phyloP scores from a whole-genome alignment of 2,329 filamentous ascomycete species.

The Talaromyces sp. region DNA sequence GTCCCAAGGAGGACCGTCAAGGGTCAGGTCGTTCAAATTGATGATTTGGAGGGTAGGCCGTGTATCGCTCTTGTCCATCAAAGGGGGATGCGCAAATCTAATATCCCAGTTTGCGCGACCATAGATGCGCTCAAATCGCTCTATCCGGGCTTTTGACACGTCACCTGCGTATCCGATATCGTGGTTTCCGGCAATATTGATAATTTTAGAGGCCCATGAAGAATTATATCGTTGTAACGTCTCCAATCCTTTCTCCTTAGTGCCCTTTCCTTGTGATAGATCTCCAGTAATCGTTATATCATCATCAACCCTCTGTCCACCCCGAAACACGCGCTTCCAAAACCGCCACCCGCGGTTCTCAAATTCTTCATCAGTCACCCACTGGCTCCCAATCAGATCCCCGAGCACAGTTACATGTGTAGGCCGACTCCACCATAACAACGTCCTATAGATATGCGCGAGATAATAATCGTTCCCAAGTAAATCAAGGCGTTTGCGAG shows the following conservation, averaged over 20 bases:
- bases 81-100: constrained; percentile 60
- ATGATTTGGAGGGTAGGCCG: constrained; percentile 70
- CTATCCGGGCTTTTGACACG: constrained; percentile 68
- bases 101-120: constrained; percentile 90
- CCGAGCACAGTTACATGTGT: constrained; percentile 87
- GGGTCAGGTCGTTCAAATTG: constrained; percentile 87
- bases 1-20: constrained; percentile 75
- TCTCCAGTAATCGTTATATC: constrained; percentile 35
- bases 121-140: constrained; percentile 78
- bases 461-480: constrained; percentile 94
- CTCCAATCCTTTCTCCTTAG: constrained; percentile 34
- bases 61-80: neutral
- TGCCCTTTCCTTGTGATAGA: constrained; percentile 16
- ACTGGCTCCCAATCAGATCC: constrained; percentile 90
- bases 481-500: constrained; percentile 78
- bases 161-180: constrained; percentile 96
- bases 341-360: constrained; percentile 66
- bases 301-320: constrained; percentile 59
- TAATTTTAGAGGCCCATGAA: constrained; percentile 69
- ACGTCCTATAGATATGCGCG: constrained; percentile 80
- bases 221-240: constrained; percentile 44
- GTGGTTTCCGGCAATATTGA: constrained; percentile 92
- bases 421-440: constrained; percentile 79
- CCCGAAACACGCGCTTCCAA: constrained; percentile 76
- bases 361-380: constrained; percentile 86